Percentiles rank a stretch among this genome's conserved stretches.
Conservation (phyloP, 2,329 filamentous ascomycete genomes). For the Colletotrichum somersetense region DNA sequence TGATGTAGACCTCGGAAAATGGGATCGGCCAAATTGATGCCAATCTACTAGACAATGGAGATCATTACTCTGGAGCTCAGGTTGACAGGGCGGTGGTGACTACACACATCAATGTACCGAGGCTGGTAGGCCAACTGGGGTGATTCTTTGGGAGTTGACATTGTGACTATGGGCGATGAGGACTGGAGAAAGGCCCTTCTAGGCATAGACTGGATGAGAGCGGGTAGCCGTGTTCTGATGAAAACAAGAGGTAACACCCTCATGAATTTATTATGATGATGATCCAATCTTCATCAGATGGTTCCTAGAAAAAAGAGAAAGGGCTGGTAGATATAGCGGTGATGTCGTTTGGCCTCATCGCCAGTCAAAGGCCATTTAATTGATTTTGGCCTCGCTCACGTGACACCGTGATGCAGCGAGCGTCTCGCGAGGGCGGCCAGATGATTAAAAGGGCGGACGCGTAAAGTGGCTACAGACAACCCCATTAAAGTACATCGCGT, state of each 20-base stretch:
- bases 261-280: constrained; percentile 4
- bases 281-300: not conserved
- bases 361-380: constrained; percentile 14
- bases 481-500: constrained; percentile 31
- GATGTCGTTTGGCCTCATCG: constrained; percentile 15
- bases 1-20: constrained; percentile 90
- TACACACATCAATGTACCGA: constrained; percentile 72
- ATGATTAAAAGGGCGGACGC: constrained; percentile 5
- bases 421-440: not conserved
- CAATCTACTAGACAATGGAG: constrained; percentile 68
- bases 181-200: constrained; percentile 16
- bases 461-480: constrained; percentile 32
- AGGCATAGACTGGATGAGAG: constrained; percentile 12
- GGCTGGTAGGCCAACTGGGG: constrained; percentile 55
- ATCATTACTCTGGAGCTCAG: constrained; percentile 38
- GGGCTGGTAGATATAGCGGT: not conserved
- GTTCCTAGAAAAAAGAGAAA: no score
- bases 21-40: constrained; percentile 95
- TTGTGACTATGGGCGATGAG: constrained; percentile 15
- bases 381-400: constrained; percentile 29
- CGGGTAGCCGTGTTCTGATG: constrained; percentile 5
- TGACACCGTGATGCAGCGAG: constrained; percentile 37
- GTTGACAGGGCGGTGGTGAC: not conserved
- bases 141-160: constrained; percentile 26
- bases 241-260: not conserved